These are phyloP conservation scores for Trichomonas tenax DNA, from an alignment of 208 protist genomes.

Conservation along the genomic window DNA sequence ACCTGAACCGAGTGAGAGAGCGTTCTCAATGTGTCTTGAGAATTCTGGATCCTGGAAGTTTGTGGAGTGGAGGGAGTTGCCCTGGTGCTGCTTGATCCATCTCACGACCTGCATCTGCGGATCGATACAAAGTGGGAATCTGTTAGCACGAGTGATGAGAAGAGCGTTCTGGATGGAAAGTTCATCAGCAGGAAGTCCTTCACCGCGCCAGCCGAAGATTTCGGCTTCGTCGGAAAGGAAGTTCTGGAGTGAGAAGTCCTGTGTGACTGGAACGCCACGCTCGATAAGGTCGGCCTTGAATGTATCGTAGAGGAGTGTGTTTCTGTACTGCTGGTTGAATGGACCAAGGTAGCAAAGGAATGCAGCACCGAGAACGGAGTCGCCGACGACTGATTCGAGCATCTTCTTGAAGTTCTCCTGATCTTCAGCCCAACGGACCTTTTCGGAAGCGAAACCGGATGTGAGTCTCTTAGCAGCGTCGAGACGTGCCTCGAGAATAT, in stretches of 20 bases:
- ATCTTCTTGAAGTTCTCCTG: slow-evolving; percentile 62
- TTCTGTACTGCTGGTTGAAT: slow-evolving; percentile 83
- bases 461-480: slow-evolving; percentile 81
- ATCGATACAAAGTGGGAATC: slow-evolving; percentile 92
- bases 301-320: slow-evolving; percentile 63
- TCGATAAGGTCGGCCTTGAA: slow-evolving; percentile 69
- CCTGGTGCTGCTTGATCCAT: slow-evolving; percentile 87
- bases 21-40: slow-evolving; percentile 81
- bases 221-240: slow-evolving; percentile 86
- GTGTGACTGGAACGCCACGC: slow-evolving; percentile 63
- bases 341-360: slow-evolving; percentile 90
- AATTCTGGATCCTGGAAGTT: slow-evolving; percentile 87
- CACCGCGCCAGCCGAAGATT: slow-evolving; percentile 78
- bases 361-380: slow-evolving; percentile 80
- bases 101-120: slow-evolving; percentile 92
- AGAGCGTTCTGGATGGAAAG: slow-evolving; percentile 94
- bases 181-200: slow-evolving; percentile 87
- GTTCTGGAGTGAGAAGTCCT: slow-evolving; percentile 61
- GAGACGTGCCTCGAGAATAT: slow-evolving; percentile 75
- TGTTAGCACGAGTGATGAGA: slow-evolving; percentile 66
- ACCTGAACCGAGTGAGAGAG: slow-evolving; percentile 86
- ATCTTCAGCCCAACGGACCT: slow-evolving; percentile 78
- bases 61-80: slow-evolving; percentile 61
- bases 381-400: slow-evolving; percentile 70
- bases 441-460: slow-evolving; percentile 81